A percentile compares a stretch with the other conserved stretches of the same genome.
Evolutionary conservation across 805 yeast species (phyloP).

Genomic region (Zygotorulaspora chibaensis): DNA sequence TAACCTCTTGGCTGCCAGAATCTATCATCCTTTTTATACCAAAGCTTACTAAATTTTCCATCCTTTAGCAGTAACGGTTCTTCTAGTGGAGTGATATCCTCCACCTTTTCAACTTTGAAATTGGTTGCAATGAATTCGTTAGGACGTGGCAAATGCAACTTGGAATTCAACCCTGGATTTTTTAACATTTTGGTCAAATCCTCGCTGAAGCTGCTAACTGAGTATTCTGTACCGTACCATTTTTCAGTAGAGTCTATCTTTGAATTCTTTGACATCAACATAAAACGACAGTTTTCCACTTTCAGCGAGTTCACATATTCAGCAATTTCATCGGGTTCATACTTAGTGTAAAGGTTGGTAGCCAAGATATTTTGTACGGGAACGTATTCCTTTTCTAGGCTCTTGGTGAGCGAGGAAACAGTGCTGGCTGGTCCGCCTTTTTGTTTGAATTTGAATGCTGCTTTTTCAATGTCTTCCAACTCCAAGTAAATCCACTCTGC

Average conservation of each 20-base stretch:
- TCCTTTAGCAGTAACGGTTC: constrained; percentile 62
- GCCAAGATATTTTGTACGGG: constrained; percentile 66
- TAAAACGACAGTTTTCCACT: constrained; percentile 57
- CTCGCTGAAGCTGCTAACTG: constrained; percentile 42
- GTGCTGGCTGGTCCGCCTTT: constrained; percentile 69
- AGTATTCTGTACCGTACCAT: constrained; percentile 90
- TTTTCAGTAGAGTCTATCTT: constrained; percentile 54
- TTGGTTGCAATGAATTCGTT: constrained; percentile 81
- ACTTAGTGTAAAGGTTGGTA: constrained; percentile 52
- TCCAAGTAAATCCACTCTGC: constrained; percentile 81
- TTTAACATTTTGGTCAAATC: constrained; percentile 37
- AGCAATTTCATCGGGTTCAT: constrained; percentile 49
- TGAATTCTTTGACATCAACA: constrained; percentile 50
- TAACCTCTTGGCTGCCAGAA: constrained; percentile 85
- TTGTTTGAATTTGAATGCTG: constrained; percentile 76
- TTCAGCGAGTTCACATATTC: constrained; percentile 47
- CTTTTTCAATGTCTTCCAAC: constrained; percentile 58
- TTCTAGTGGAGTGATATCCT: constrained; percentile 34
- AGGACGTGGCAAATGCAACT: constrained; percentile 59
- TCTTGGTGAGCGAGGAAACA: constrained; percentile 61
- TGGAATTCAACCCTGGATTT: constrained; percentile 29
- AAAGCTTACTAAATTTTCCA: constrained; percentile 49
- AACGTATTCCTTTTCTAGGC: constrained; percentile 52
- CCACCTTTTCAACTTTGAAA: constrained; percentile 53
- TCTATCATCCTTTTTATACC: constrained; percentile 89